Evolutionary conservation across 371 early-diverging fungal species (phyloP).

Genomic region (Saksenaea oblongispora): DNA sequence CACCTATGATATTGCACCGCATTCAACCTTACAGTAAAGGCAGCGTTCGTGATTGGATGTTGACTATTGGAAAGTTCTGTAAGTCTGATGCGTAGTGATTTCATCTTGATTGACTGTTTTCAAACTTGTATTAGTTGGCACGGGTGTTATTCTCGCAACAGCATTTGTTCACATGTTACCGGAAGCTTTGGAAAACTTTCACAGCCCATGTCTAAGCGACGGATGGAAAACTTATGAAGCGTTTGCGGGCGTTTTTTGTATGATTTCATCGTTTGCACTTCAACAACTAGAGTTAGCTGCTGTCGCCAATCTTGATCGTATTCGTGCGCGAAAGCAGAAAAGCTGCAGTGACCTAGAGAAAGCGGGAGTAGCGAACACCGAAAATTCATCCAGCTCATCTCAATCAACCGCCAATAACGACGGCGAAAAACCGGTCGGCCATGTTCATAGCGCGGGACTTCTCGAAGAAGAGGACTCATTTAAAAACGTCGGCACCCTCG

Average conservation of each 20-base stretch:
- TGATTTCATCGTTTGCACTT: constrained; percentile 40
- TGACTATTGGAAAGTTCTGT: constrained; percentile 50
- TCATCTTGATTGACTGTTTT: background rate
- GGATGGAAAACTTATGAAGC: constrained; percentile 40
- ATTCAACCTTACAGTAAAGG: constrained; percentile 28
- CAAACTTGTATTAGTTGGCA: constrained; percentile 49
- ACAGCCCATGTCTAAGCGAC: constrained; percentile 35
- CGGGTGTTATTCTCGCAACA: constrained; percentile 80
- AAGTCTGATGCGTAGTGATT: constrained; percentile 10
- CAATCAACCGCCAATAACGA: constrained; percentile 13
- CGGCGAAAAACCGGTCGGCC: constrained; percentile 28
- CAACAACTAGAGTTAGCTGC: constrained; percentile 41
- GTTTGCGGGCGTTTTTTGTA: constrained; percentile 45
- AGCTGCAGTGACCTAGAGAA: background rate
- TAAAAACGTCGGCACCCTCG: constrained; percentile 46
- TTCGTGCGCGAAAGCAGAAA: constrained; percentile 14
- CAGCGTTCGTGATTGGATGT: constrained; percentile 31
- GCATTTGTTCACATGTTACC: constrained; percentile 77
- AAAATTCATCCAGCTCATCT: constrained; percentile 9
- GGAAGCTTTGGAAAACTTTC: constrained; percentile 36
- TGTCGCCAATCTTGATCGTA: constrained; percentile 22
- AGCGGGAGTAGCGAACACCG: constrained; percentile 2
- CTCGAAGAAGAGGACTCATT: constrained; percentile 37
- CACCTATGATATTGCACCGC: constrained; percentile 37
- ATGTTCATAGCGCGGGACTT: constrained; percentile 54